A percentile compares a stretch with the other conserved stretches of the same genome.
Conservation (phyloP, 805 yeast genomes). For the Candida silvicultrix region DNA sequence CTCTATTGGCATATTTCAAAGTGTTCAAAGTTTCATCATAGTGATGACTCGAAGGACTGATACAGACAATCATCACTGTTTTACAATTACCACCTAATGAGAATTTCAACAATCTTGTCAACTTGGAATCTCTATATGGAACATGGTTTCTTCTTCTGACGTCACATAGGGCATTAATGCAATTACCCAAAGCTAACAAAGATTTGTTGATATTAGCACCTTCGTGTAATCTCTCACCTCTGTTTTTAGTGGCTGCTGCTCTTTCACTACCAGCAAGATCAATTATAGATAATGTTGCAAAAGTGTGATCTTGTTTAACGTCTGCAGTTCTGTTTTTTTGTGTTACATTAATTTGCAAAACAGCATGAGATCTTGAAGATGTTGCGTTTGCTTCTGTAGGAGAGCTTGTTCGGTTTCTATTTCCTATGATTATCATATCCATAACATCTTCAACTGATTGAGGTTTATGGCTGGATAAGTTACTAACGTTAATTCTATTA, state of each 20-base stretch:
- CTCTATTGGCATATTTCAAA: constrained; percentile 84
- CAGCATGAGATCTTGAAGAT: constrained; percentile 92
- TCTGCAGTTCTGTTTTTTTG: constrained; percentile 58
- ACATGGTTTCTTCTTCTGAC: constrained; percentile 62
- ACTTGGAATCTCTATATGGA: constrained; percentile 87
- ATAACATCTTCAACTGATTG: constrained; percentile 62
- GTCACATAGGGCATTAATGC: constrained; percentile 87
- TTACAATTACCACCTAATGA: constrained; percentile 93
- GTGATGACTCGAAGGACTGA: constrained; percentile 80
- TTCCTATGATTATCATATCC: constrained; percentile 71
- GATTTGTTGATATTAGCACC: constrained; percentile 94
- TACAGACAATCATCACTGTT: constrained; percentile 93
- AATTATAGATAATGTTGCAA: constrained; percentile 78
- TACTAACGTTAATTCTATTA: constrained; percentile 62
- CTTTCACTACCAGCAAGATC: constrained; percentile 95
- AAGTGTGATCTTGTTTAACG: constrained; percentile 58
- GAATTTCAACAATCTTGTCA: constrained; percentile 80
- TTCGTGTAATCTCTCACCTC: constrained; percentile 76
- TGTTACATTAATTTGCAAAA: constrained; percentile 69
- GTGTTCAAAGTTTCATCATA: constrained; percentile 93
- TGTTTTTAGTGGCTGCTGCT: constrained; percentile 81
- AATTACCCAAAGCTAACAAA: constrained; percentile 83
- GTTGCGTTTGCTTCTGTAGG: constrained; percentile 90
- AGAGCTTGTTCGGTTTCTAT: constrained; percentile 70
- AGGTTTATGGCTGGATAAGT: constrained; percentile 60